Percentiles rank a stretch among this genome's conserved stretches.
These are phyloP conservation scores for Osmozyma mogii DNA, from an alignment of 805 yeast species.

Conservation along the genomic window DNA sequence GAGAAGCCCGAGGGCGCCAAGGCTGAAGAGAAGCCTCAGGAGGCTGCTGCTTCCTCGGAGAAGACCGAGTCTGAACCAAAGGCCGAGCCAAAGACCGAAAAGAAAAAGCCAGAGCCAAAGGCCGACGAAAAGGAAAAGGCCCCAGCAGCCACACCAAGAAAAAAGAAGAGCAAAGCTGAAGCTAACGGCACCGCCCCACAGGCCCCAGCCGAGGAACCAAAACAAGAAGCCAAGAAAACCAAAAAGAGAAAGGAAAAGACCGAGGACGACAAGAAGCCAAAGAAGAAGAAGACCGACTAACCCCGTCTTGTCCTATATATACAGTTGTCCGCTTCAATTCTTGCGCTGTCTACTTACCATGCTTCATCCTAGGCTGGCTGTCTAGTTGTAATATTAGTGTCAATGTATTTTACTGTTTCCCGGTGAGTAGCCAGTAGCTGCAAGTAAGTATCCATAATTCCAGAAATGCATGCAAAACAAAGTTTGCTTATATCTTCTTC, in stretches of 20 bases:
- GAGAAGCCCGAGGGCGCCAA: background rate
- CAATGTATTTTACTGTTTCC: constrained; percentile 1
- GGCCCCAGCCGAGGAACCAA: constrained; percentile 2
- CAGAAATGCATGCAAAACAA: background rate
- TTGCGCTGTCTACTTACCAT: constrained; percentile 2
- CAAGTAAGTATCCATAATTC: background rate
- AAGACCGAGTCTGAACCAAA: constrained; percentile 1
- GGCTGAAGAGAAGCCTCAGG: constrained; percentile 1
- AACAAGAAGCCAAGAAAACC: constrained; percentile 8
- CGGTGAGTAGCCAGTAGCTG: background rate
- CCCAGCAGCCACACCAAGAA: background rate
- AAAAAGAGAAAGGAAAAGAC: constrained; percentile 13
- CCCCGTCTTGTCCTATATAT: background rate
- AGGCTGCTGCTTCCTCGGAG: background rate
- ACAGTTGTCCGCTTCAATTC: constrained; percentile 5
- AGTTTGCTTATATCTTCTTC: constrained; percentile 54
- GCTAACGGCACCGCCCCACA: constrained; percentile 3
- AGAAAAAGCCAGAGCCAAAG: constrained; percentile 4
- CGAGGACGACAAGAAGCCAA: constrained; percentile 7
- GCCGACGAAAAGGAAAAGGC: constrained; percentile 11
- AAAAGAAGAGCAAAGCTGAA: constrained; percentile 1
- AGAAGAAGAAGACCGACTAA: constrained; percentile 13
- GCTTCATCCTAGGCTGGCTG: constrained; percentile 2
- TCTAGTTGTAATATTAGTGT: constrained; percentile 8
- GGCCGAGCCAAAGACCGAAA: constrained; percentile 1